Evolutionary conservation across 345 rosid genomes (phyloP), one percentile per base, ranked within the genome.

Genomic region (Alliaria petiolata): DNA sequence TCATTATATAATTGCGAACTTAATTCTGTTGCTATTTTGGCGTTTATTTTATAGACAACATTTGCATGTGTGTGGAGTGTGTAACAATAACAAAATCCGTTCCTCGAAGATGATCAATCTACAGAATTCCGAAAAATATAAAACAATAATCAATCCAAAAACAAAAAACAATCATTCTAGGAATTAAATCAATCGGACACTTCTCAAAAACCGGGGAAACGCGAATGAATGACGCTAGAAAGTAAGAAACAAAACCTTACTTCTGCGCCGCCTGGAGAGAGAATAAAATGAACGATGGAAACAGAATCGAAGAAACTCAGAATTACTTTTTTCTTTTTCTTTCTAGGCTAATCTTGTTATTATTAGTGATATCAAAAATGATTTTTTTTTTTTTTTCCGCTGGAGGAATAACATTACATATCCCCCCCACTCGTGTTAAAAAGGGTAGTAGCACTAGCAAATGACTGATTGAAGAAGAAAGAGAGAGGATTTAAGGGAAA

Each of bases 11-110:
- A 15, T 2, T 30, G 20, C 5, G 20, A 11, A 7, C 45, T 34
- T 34, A 47, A 36, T 38, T 38, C 6, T 59, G 22, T 60, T 49
- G 49, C 25, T 15, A n/a, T 25, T 47, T 16, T 49, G 10, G 42
- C 3, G n/a, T n/a, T n/a, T n/a, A n/a, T 22, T 39, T 0, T 62
- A 40, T 4, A 31, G 43, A 52, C 50, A 64, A 26, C 15, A 64
- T 45, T 55, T 72, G 71, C 77, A 64, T 72, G 71, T 4, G 42
- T 42, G 25, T 19, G 12, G n/a, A n/a, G 14, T 12, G 49, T 19
- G 26, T 12, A 28, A 5, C n/a, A n/a, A n/a, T n/a, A n/a, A n/a
- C 28, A 56, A 56, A 34, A 10, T 39, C 30, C 2, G n/a, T 39
- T 49, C 39, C 14, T 49, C 10, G 20, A 50, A 22, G 42, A 65